Percentiles rank a stretch among this genome's conserved stretches.
These are phyloP conservation scores for carrot (Daucus carota) DNA, from an alignment of 129 eudicot species.

Conservation along the genomic window DNA sequence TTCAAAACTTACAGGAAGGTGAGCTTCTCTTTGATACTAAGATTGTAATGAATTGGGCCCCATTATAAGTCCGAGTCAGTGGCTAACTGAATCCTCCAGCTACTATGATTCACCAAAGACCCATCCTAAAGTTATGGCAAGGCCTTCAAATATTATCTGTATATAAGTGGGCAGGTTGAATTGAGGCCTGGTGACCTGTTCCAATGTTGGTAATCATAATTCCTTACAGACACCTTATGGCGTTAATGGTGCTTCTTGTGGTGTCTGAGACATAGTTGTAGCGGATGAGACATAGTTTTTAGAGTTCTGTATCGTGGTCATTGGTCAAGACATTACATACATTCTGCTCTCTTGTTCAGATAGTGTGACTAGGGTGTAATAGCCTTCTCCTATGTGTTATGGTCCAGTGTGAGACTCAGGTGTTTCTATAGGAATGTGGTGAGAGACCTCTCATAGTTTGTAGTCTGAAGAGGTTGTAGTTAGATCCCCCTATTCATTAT, in stretches of 20 bases:
- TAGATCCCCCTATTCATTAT: not conserved
- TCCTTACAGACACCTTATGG: not conserved
- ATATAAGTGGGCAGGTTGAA: not conserved
- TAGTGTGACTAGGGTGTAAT: slow-evolving; percentile 1
- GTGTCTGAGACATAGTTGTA: not conserved
- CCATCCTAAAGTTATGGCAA: not conserved
- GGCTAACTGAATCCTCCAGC: not conserved
- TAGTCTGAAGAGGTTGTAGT: not conserved
- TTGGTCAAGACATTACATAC: not conserved
- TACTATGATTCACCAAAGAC: not conserved
- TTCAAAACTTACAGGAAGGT: not conserved
- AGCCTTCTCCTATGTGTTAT: not conserved
- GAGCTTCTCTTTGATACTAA: not conserved
- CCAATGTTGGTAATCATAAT: not conserved
- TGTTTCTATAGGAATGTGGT: not conserved
- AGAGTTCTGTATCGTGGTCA: not conserved
- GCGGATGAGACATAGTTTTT: not conserved
- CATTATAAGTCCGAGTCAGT: not conserved
- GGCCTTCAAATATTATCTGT: not conserved
- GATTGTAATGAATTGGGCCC: not conserved
- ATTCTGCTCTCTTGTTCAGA: not conserved
- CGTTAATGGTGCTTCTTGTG: not conserved
- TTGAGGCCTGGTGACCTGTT: not conserved
- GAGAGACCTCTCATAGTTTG: not conserved
- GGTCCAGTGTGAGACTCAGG: not conserved